Conservation (phyloP, 2,329 filamentous ascomycete species). For the Nemania diffusa region DNA sequence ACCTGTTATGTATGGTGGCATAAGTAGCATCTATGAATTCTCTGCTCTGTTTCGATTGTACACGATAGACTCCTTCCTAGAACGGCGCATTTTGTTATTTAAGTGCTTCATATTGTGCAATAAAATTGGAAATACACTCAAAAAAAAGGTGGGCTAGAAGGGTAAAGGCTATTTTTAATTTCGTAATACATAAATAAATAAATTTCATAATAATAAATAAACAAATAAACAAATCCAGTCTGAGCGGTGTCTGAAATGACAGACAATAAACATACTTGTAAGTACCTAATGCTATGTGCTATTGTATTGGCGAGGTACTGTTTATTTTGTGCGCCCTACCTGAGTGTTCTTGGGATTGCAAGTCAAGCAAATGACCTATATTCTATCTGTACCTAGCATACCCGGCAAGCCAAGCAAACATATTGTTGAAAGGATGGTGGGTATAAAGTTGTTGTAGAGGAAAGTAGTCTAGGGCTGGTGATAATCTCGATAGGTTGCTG, state of each 20-base stretch:
- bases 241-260: neutral
- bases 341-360: neutral
- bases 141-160: too few species aligned
- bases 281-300: neutral
- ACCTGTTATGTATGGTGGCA: neutral
- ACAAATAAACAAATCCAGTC: neutral
- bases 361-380: slow-evolving; percentile 1
- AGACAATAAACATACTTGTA: neutral
- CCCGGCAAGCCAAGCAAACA: neutral
- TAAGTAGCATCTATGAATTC: neutral
- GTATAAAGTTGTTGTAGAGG: slow-evolving; percentile 1
- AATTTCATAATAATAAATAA: too few species aligned
- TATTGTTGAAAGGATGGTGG: neutral
- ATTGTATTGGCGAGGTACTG: neutral
- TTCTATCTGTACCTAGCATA: neutral
- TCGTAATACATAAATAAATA: too few species aligned
- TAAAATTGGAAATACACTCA: too few species aligned
- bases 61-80: neutral
- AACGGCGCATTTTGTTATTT: too few species aligned
- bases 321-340: neutral
- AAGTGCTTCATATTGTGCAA: too few species aligned
- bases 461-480: neutral
- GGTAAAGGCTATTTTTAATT: too few species aligned
- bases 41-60: neutral
- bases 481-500: slow-evolving; percentile 5